Base-by-base conservation (phyloP, 2,329 filamentous ascomycete species). In the Xylariaceae sp. region DNA sequence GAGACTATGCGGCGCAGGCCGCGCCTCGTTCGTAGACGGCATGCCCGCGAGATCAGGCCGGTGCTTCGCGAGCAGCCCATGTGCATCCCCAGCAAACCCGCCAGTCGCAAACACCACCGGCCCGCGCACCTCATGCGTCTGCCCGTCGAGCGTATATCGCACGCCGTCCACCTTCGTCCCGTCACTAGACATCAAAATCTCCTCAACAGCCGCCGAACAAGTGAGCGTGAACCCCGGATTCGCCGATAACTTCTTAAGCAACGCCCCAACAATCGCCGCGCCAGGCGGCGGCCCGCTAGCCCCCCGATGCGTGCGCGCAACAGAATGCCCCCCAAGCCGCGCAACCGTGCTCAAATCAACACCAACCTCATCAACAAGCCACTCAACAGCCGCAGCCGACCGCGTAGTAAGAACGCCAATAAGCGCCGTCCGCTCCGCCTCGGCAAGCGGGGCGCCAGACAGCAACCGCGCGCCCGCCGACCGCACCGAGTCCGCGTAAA, bases 1-100 rank as follows among this genome's bases (percentile, higher is more conserved):
- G 0, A 79, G 60, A 1, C 63, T 63, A 51, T 84, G 80, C 1
- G 80, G 73, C 0, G 79, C 81, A 0, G 81, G 77, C 0, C 78
- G 69, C 1, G 79, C 74, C 12, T 86, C 81, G 59, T 86, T 86
- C 1, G 84, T 86, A 0, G 83, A 85, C 0, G 84, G 83, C 8
- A 83, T 74, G 0, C 80, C 79, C 2, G 72, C 72, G 0, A 86
- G 72, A 61, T 86, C 83, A 0, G 81, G 81, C 0, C 83, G 74
- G 65, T 85, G 79, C 41, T 72, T 65, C 1, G 77, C 74, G 1
- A 86, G 66, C 37, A 85, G 63, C 0, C 83, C 83, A 19, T 75
- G 66, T 2, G 80, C 75, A 63, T 86, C 84, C 10, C 84, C 83
- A 0, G 76, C 83, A 54, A 87, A 87, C 0, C 84, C 83, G 6